A percentile compares a stretch with the other conserved stretches of the same genome.
Evolutionary conservation across 345 rosid genomes (phyloP).

Genomic region (Eucalyptus sp.): DNA sequence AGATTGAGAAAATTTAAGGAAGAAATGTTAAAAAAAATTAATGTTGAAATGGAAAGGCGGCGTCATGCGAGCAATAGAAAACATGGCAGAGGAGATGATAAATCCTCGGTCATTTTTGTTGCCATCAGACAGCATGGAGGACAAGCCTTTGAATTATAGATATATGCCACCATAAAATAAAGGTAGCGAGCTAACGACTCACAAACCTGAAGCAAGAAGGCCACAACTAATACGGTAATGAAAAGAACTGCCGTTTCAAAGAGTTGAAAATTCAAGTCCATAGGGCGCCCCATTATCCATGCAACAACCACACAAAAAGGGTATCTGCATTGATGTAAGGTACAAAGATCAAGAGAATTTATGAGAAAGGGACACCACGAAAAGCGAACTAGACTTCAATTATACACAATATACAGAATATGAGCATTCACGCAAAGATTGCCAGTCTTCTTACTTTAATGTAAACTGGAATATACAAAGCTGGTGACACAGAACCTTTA

Average conservation of each 20-base stretch:
- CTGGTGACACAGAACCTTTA: background rate
- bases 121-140: background rate
- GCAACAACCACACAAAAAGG: constrained; percentile 70
- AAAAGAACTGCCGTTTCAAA: constrained; percentile 84
- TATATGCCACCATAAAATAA: background rate
- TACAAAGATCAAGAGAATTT: background rate
- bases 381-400: background rate
- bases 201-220: constrained; percentile 74
- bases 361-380: background rate
- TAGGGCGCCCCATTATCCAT: constrained; percentile 67
- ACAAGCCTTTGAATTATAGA: background rate
- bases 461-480: background rate
- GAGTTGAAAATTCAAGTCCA: constrained; percentile 82
- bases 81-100: background rate
- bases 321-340: constrained; percentile 34
- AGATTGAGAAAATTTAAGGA: background rate
- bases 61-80: background rate
- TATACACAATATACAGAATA: background rate
- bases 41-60: background rate
- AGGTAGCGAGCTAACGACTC: background rate
- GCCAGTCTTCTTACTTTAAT: background rate
- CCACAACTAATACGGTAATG: constrained; percentile 69
- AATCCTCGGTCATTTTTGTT: background rate
- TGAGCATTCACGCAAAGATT: background rate
- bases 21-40: background rate